Conservation (phyloP, 1,284 basidiomycete species). For the Chalciporus sp. region DNA sequence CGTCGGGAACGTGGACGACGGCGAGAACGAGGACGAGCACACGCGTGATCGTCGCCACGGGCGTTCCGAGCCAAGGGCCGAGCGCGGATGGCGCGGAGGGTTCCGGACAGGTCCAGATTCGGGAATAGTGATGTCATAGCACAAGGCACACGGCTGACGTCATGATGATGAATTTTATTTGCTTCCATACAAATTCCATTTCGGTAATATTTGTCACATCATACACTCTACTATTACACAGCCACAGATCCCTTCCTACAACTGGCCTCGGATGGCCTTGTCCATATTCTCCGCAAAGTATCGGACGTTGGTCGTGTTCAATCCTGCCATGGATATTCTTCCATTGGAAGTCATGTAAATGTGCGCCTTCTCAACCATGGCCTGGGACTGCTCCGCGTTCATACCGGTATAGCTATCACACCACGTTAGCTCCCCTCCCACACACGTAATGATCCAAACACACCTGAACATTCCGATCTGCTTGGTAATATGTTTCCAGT, state of each 20-base stretch:
- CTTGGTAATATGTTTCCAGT: conserved; percentile 88
- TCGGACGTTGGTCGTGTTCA: conserved; percentile 74
- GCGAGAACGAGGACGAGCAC: conserved; percentile 18
- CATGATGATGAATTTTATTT: conserved; percentile 13
- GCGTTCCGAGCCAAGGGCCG: conserved; percentile 13
- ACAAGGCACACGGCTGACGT: conserved; percentile 30
- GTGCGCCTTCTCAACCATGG: conserved; percentile 77
- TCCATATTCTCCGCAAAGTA: conserved; percentile 81
- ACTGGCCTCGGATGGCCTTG: conserved; percentile 61
- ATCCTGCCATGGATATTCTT: conserved; percentile 60
- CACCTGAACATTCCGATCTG: conserved; percentile 96
- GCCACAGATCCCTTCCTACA: conserved; percentile 37
- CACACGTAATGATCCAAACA: conserved; percentile 24
- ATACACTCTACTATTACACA: conserved; percentile 12
- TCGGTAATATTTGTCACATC: not conserved
- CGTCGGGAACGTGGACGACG: conserved; percentile 24
- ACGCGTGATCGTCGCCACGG: conserved; percentile 25
- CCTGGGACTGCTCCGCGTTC: conserved; percentile 67
- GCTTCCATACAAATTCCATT: conserved; percentile 4
- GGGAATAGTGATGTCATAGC: conserved; percentile 26
- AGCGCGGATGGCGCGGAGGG: conserved; percentile 26
- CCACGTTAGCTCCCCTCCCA: conserved; percentile 9
- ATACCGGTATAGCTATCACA: conserved; percentile 76
- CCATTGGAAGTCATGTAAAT: conserved; percentile 89
- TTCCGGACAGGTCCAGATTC: conserved; percentile 34